Base-by-base conservation (phyloP, 1,284 basidiomycete genomes). In the Lentinus polychrous region DNA sequence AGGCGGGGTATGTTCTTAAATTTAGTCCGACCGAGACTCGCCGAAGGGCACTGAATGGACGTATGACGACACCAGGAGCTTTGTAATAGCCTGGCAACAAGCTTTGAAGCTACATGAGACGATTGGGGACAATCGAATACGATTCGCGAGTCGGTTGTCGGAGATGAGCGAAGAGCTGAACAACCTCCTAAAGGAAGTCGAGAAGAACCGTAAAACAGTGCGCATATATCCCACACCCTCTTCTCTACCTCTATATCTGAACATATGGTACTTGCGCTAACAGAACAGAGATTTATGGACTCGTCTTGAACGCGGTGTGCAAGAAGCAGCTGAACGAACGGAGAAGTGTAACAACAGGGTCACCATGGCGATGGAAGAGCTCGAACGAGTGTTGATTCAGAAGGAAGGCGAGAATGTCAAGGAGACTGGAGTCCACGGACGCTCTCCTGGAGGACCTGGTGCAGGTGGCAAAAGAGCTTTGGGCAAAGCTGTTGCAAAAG, bases 81-180 rank as follows among this genome's bases (percentile, higher is more conserved):
- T 91, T 65, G 92, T 97, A 46, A 72, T 73, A 49, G 88, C 93
- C 8, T 98, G 93, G 88, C 85, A 92, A 59, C 73, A 81, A 22
- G 81, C 89, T 8, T 79, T 99, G 77, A 80, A 82, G 52, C 79
- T 92, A 46, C 95, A 99, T 62, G 94, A 98, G 57, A 69, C 77
- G 40, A 78, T 98, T 67, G 91, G 87, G 12, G 92, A 95, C 58
- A 94, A 93, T 63, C 76, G 93, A 40, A 66, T 94, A 43, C 81
- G 86, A 43, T 96, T 98, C 60, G 78, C 93, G 0, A 78, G 84
- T 53, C 82, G 93, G 37, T 73, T 99, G 45, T 86, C 86, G 59
- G 94, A 97, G 67, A 98, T 97, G 90, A 87, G 88, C 60, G 94
- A 98, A 38, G 95, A 99, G 64, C 74, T 98, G n/a, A 70, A 76